Evolutionary conservation across 495 filamentous ascomycete species (phyloP), one percentile per base, ranked within the genome.

Genomic region (Astrothelium macrocarpum): DNA sequence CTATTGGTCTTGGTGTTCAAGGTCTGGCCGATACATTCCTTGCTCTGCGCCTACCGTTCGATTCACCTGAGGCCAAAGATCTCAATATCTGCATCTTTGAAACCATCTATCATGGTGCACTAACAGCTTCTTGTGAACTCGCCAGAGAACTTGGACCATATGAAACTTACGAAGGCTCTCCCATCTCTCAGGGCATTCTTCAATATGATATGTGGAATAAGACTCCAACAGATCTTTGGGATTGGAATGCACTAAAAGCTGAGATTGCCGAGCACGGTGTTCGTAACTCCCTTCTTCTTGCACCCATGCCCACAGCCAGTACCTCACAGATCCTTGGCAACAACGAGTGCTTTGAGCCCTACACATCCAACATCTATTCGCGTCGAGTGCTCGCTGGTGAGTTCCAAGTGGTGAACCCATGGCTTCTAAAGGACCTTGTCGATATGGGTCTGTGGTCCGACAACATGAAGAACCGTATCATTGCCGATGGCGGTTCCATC

Each of bases 381-480:
- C 94, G 94, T 64, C 94, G 94, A 83, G 94, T 98, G 46, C 81
- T 98, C 65, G 94, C 94, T 64, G 94, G 94, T 72, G 94, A 98
- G 74, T 98, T 98, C 85, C 94, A 98, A 78, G 90, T 98, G 59
- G 94, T 98, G 76, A 98, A 98, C 82, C 94, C 94, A 31, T 97
- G 95, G 95, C 79, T 98, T 59, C 85, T 98, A 62, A 97, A 96
- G 82, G 94, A 98, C 71, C 85, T 98, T 18, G 94, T 98, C 64
- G 94, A 98, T 70, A 88, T 97, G 80, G 94, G 94, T 66, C 82
- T 98, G 32, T 98, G 94, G 94, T 96, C 92, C 39, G 94, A 98
- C 78, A 91, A 91, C 81, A 98, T 98, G 94, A 98, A 98, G 84
- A 98, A 98, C 80, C 90, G 94, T 68, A 98, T 98, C 81, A 97